These are phyloP conservation scores for Alternaria arborescens DNA, from an alignment of 2,329 filamentous ascomycete species.

Conservation along the genomic window DNA sequence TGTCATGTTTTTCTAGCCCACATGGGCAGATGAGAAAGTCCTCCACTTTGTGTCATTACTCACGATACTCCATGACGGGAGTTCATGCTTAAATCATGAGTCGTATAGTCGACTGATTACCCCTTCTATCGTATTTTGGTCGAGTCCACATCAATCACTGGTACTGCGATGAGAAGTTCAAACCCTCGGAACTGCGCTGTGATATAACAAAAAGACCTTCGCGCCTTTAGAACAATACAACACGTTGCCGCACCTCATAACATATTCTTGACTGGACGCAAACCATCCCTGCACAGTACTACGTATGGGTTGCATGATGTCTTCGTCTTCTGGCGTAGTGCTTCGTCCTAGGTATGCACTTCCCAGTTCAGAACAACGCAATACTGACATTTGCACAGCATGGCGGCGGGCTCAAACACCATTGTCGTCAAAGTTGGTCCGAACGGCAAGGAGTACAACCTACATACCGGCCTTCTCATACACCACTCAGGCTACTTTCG, in stretches of 20 bases:
- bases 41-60: background rate
- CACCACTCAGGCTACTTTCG: conserved; percentile 8
- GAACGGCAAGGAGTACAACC: background rate
- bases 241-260: background rate
- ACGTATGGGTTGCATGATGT: background rate
- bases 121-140: background rate
- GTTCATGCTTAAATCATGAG: background rate
- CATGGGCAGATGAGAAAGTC: background rate
- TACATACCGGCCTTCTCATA: conserved; percentile 3
- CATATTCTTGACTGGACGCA: background rate
- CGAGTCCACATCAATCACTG: background rate
- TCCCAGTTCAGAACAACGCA: too few species aligned
- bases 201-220: background rate
- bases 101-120: background rate
- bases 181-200: background rate
- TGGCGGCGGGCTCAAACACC: background rate
- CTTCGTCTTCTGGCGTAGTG: background rate
- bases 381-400: background rate
- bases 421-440: conserved; percentile 7
- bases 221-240: background rate
- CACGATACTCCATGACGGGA: background rate
- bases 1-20: background rate
- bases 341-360: background rate
- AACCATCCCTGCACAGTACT: background rate
- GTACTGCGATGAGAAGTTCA: background rate